Base-by-base conservation (phyloP, 805 yeast genomes). In the Wickerhamia fluorescens region DNA sequence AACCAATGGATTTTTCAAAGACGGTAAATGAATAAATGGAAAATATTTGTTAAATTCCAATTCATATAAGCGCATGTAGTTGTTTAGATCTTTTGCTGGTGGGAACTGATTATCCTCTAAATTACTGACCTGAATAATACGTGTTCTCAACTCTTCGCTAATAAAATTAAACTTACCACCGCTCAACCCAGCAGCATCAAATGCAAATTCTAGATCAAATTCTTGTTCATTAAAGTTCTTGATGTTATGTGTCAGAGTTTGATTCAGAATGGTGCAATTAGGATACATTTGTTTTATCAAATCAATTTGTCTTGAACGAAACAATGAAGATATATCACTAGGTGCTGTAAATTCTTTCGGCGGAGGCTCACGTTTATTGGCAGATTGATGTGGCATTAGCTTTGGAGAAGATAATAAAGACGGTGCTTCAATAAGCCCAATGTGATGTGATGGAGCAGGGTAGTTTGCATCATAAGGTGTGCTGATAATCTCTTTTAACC, bases 11-110 rank as follows among this genome's bases (percentile, higher is more conserved):
- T 48, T 53, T 27, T 51, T 36, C 73, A 65, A 27, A 70, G 71
- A 51, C 13, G 84, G 83, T 25, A 81, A 58, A 54, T 87, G 95
- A 38, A 88, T 73, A 49, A 87, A 86, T 14, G 94, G 88, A 55
- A 85, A 79, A 49, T 81, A 87, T 32, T 73, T 73, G 58, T 82
- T 81, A 55, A 86, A 87, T 45, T 85, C 87, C 29, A 70, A 66
- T 40, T 75, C 83, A 56, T 76, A 88, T 8, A 87, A 61, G n/a
- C 72, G 67, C 41, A 81, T 70, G 51, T 84, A 88, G 26, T 74
- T 70, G 49, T 85, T 87, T 43, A 88, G 58, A 41, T 87, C 95
- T 14, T 73, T 76, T 27, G 79, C 58, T 7, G 77, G 71, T 1
- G 95, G 95, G 41, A 87, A 78, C 41, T 81, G 78, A 10, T 67